A percentile compares a stretch with the other conserved stretches of the same genome.
phyloP scores from a whole-genome alignment of 164 flowering plant species.

The Pachysandra terminalis region DNA sequence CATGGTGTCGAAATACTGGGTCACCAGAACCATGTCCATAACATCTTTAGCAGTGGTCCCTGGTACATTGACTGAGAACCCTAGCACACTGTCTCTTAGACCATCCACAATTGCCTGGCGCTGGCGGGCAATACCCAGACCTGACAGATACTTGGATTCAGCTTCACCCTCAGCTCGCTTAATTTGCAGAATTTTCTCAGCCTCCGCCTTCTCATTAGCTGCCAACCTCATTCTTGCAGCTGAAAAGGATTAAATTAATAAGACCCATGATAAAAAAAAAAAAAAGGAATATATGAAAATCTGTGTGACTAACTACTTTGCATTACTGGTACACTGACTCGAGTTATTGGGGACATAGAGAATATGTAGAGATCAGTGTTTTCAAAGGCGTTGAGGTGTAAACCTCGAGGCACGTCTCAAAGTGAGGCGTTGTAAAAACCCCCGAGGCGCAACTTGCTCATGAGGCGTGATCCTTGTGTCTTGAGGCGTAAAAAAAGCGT shows the following conservation, averaged over 20 bases:
- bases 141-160: constrained; percentile 51
- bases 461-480: too few relatives aligned
- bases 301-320: background rate
- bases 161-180: constrained; percentile 63
- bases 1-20: constrained; percentile 63
- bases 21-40: constrained; percentile 65
- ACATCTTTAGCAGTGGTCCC: constrained; percentile 61
- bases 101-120: constrained; percentile 79
- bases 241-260: constrained; percentile 15
- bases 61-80: constrained; percentile 69
- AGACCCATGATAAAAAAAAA: too few relatives aligned
- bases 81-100: constrained; percentile 70
- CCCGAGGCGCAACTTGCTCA: too few relatives aligned
- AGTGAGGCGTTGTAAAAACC: too few relatives aligned
- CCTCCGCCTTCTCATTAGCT: constrained; percentile 55
- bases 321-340: background rate
- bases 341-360: background rate
- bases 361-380: too few relatives aligned
- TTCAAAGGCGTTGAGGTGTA: too few relatives aligned
- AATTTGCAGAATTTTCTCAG: constrained; percentile 54
- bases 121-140: constrained; percentile 56
- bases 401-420: too few relatives aligned
- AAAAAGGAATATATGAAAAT: background rate
- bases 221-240: constrained; percentile 71
- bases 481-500: too few relatives aligned